Conservation (phyloP, 116 monocot species). For the Trichopus zeylanicus region DNA sequence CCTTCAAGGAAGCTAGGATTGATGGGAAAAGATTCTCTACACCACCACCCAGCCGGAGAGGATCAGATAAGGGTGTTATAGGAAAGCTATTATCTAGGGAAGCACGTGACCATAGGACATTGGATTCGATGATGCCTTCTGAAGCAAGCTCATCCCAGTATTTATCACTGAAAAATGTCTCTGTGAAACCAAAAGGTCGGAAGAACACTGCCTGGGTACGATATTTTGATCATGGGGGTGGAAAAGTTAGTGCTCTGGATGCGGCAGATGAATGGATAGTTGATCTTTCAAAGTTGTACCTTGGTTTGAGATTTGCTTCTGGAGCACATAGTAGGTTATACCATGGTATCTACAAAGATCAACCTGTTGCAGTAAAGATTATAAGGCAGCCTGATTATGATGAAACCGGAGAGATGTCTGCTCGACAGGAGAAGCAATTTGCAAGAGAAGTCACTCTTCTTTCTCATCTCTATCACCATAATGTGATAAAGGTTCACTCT, state of each 20-base stretch:
- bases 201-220: constrained; percentile 55
- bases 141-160: constrained; percentile 20
- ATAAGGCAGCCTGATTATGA: constrained; percentile 76
- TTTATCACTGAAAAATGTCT: constrained; percentile 17
- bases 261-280: constrained; percentile 53
- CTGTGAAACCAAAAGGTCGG: constrained; percentile 28
- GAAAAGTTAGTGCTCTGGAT: constrained; percentile 64
- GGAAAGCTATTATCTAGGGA: constrained; percentile 8
- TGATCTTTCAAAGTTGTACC: constrained; percentile 72
- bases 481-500: constrained; percentile 61
- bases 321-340: constrained; percentile 87
- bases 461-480: constrained; percentile 54
- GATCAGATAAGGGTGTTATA: constrained; percentile 9
- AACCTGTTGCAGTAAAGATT: constrained; percentile 81
- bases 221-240: constrained; percentile 56
- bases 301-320: constrained; percentile 73
- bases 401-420: constrained; percentile 35
- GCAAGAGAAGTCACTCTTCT: constrained; percentile 49
- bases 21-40: constrained; percentile 76
- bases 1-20: constrained; percentile 57
- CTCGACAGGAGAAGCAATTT: constrained; percentile 54
- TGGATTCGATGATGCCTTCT: constrained; percentile 7
- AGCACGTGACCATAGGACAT: not conserved
- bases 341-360: constrained; percentile 78
- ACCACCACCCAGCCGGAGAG: constrained; percentile 44